Evolutionary conservation across 257 asterid genomes (phyloP), one percentile per base, ranked within the genome.

Genomic region (Pogostemon cablin): DNA sequence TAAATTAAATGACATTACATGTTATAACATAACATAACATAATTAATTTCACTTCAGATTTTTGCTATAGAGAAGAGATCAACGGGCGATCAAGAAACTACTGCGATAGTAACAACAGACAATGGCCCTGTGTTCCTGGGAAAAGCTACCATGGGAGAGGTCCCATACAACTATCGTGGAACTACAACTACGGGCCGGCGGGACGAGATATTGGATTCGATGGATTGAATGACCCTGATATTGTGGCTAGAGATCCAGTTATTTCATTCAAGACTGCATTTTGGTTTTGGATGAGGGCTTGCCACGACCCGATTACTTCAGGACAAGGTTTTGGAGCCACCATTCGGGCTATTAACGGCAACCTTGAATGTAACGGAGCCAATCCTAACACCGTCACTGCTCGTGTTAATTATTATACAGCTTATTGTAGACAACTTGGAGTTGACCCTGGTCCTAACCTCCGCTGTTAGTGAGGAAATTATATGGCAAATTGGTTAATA

Each of bases 141-240:
- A 56, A 77, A 68, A 58, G 76, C 2, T 85, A 85, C 71, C 72
- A 81, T 17, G 83, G 88, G 1, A 72, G 88, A 15, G 90, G 90
- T 0, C 88, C 90, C 0, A 5, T 86, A 0, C 88, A 83, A 65
- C 59, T 85, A 20, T 72, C 85, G 0, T 84, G 89, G 89, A 84
- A 84, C 73, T 85, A 43, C 82, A 85, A 86, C 74, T 86, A 86
- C 42, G 88, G 88, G 0, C 68, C 84, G 0, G 87, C 91, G 0
- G 88, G 88, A 5, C 48, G 72, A 11, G 72, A 66, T 49, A 77
- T 83, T 1, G 82, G 84, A 0, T 85, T 85, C 43, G 76, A 85
- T 3, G 87, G 87, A 0, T 35, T 85, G 43, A 71, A 56, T 25
- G 72, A 82, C 15, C 87, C 87, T 0, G 85, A 75, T 6, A 80